phyloP scores from a whole-genome alignment of 2,329 filamentous ascomycete species.

The Catunica adiposa region DNA sequence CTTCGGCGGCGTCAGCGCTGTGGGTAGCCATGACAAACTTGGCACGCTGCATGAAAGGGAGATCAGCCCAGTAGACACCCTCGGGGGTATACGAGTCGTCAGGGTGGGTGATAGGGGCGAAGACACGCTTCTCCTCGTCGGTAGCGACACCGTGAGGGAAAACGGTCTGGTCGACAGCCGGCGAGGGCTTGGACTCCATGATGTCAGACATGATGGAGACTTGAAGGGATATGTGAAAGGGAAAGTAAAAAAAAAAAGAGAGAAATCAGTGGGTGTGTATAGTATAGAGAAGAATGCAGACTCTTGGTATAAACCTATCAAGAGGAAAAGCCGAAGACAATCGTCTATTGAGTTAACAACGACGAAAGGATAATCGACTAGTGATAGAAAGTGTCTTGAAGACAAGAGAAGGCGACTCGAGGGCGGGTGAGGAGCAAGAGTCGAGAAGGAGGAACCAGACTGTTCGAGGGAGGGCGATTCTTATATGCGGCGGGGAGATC shows the following conservation, averaged over 20 bases:
- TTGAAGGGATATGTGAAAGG: not conserved
- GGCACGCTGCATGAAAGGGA: slow-evolving; percentile 52
- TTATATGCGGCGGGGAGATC: not conserved
- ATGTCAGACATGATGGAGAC: slow-evolving; percentile 6
- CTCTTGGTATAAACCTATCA: not conserved
- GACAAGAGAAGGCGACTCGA: not conserved
- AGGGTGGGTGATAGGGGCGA: slow-evolving; percentile 67
- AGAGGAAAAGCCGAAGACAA: not conserved
- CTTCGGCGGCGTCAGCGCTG: slow-evolving; percentile 48
- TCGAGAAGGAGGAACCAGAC: not conserved
- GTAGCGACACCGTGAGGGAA: slow-evolving; percentile 27
- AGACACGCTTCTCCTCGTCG: slow-evolving; percentile 42
- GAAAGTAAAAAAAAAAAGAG: not conserved
- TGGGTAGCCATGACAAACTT: slow-evolving; percentile 64
- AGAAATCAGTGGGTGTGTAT: not conserved
- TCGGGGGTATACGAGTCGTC: slow-evolving; percentile 73
- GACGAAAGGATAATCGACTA: not conserved
- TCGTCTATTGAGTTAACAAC: not conserved
- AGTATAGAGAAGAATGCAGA: not conserved
- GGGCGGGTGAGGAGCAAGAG: slow-evolving; percentile 6
- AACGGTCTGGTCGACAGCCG: slow-evolving; percentile 32
- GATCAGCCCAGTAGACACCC: slow-evolving; percentile 85
- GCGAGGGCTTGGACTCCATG: slow-evolving; percentile 27
- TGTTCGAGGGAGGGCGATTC: not conserved
- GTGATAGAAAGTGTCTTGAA: not conserved